Percentiles rank a stretch among this genome's conserved stretches.
Conservation (phyloP, 139 green algal species). For the Haematococcus sp. region DNA sequence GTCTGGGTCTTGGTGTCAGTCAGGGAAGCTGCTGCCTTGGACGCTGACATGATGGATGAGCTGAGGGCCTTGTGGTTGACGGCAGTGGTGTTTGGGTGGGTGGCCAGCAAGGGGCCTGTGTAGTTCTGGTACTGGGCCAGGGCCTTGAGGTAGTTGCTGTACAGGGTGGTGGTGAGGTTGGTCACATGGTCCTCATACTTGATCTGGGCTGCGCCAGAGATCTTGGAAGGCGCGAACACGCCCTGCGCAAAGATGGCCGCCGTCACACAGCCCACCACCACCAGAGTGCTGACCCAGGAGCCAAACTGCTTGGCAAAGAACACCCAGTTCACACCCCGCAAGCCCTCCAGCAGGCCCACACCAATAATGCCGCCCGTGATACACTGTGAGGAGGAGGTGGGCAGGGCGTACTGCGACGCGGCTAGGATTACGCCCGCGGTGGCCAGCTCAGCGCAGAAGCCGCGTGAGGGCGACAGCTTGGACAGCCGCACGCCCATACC, state of each 20-base stretch:
- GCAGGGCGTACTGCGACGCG: conserved; percentile 28
- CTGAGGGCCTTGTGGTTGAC: not conserved
- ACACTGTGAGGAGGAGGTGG: conserved; percentile 36
- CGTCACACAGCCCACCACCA: conserved; percentile 27
- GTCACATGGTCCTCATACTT: too few species aligned
- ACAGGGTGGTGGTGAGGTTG: too few species aligned
- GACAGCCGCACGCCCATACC: conserved; percentile 57
- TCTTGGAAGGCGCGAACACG: conserved; percentile 2
- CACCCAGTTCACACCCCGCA: conserved; percentile 53
- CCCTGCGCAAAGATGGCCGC: conserved; percentile 47
- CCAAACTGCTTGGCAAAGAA: conserved; percentile 24
- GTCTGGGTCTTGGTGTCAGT: too few species aligned
- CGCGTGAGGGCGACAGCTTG: conserved; percentile 59
- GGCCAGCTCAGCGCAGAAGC: conserved; percentile 64
- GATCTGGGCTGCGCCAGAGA: not conserved
- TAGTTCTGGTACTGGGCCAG: too few species aligned
- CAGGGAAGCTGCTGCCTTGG: too few species aligned
- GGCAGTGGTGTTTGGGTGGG: not conserved
- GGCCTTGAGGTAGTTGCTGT: too few species aligned
- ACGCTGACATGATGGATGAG: not conserved
- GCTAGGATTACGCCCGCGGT: conserved; percentile 60
- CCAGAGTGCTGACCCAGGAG: conserved; percentile 43
- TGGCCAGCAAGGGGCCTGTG: not conserved
- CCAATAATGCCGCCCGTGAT: conserved; percentile 49
- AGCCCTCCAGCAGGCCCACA: conserved; percentile 42